A percentile compares a stretch with the other conserved stretches of the same genome.
Evolutionary conservation across 1,284 basidiomycete genomes (phyloP).

Genomic region (Laetiporus sulphureus): DNA sequence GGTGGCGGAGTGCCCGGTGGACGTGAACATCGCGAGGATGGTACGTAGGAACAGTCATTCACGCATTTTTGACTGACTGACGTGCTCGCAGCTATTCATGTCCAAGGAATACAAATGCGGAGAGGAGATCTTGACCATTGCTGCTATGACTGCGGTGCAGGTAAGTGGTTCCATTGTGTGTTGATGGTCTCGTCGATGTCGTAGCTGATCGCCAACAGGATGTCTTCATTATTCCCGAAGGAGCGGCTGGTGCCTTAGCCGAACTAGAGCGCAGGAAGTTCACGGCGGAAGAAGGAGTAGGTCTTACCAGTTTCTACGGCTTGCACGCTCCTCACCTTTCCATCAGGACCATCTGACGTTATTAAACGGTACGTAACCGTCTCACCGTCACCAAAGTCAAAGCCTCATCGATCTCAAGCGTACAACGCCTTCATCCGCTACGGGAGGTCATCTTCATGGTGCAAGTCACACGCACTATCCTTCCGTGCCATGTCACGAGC

Average conservation of each 20-base stretch:
- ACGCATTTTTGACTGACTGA: neutral
- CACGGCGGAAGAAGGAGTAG: slow-evolving; percentile 92
- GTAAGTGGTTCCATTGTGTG: slow-evolving; percentile 29
- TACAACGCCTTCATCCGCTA: slow-evolving; percentile 89
- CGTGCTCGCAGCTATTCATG: slow-evolving; percentile 60
- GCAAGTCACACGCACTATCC: slow-evolving; percentile 86
- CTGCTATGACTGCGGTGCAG: slow-evolving; percentile 91
- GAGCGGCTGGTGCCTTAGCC: slow-evolving; percentile 75
- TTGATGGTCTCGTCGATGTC: neutral
- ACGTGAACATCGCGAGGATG: slow-evolving; percentile 72
- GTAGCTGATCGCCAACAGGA: slow-evolving; percentile 43
- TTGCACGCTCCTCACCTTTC: neutral
- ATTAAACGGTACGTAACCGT: slow-evolving; percentile 62
- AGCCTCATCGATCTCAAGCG: slow-evolving; percentile 35
- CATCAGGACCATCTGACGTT: slow-evolving; percentile 80
- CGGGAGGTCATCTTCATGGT: slow-evolving; percentile 85
- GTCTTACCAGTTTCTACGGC: slow-evolving; percentile 14
- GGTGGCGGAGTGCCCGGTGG: slow-evolving; percentile 74
- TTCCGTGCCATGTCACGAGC: slow-evolving; percentile 91
- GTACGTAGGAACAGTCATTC: slow-evolving; percentile 30
- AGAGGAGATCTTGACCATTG: slow-evolving; percentile 91
- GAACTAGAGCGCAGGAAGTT: slow-evolving; percentile 92
- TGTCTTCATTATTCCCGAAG: slow-evolving; percentile 82
- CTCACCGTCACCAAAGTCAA: slow-evolving; percentile 1
- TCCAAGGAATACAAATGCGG: slow-evolving; percentile 84